Evolutionary conservation across 2,329 filamentous ascomycete species (phyloP).

Genomic region (Moelleriella libera): DNA sequence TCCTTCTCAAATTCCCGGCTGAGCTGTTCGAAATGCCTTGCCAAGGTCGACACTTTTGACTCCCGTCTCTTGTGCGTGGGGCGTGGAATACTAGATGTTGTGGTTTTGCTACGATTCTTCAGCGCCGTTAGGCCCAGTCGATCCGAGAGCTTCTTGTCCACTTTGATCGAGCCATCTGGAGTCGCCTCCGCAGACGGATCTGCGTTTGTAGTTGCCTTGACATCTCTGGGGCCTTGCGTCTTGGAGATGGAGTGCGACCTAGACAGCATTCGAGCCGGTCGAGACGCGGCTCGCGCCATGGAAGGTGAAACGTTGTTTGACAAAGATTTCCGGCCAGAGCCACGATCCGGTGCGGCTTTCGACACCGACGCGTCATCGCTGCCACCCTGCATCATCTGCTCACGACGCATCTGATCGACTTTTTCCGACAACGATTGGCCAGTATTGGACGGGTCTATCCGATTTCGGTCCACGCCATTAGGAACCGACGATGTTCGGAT

Average conservation of each 20-base stretch:
- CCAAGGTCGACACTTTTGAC: constrained; percentile 77
- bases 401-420: constrained; percentile 36
- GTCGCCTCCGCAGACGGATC: constrained; percentile 10
- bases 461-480: constrained; percentile 6
- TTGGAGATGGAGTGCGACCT: constrained; percentile 32
- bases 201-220: constrained; percentile 11
- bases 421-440: constrained; percentile 26
- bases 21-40: constrained; percentile 91
- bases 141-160: constrained; percentile 67
- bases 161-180: constrained; percentile 27
- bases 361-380: constrained; percentile 13
- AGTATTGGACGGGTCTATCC: constrained; percentile 6
- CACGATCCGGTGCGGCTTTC: constrained; percentile 17
- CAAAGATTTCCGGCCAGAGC: constrained; percentile 28
- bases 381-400: constrained; percentile 19
- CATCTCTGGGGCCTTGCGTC: constrained; percentile 20
- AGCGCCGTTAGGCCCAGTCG: constrained; percentile 51
- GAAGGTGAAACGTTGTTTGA: constrained; percentile 31
- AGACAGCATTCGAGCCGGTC: constrained; percentile 31
- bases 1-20: constrained; percentile 96
- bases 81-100: constrained; percentile 72
- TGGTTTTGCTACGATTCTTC: constrained; percentile 42
- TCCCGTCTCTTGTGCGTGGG: constrained; percentile 65
- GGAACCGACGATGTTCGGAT: constrained; percentile 11
- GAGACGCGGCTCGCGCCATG: constrained; percentile 37